These are phyloP conservation scores for Saccharomyces eubayanus DNA, from an alignment of 805 yeast species.

Conservation along the genomic window DNA sequence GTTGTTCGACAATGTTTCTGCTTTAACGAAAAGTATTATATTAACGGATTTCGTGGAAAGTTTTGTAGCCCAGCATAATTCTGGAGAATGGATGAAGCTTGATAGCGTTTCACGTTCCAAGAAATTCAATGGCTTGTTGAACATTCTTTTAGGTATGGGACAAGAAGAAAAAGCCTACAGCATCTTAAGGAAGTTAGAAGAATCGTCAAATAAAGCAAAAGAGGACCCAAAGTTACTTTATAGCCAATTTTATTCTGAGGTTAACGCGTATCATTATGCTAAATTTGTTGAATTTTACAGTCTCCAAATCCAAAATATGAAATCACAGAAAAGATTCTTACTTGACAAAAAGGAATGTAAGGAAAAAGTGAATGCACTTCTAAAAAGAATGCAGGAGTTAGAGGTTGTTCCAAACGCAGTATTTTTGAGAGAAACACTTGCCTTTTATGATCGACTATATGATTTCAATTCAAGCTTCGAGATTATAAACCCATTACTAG, in stretches of 20 bases:
- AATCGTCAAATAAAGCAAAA: constrained; percentile 9
- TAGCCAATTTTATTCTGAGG: constrained; percentile 30
- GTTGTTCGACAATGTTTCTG: constrained; percentile 13
- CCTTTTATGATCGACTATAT: constrained; percentile 25
- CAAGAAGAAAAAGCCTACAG: constrained; percentile 27
- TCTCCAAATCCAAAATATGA: constrained; percentile 1
- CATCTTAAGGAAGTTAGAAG: constrained; percentile 30
- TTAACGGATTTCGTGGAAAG: constrained; percentile 13
- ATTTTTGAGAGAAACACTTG: constrained; percentile 34
- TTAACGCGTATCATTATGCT: constrained; percentile 36
- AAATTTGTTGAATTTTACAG: constrained; percentile 33
- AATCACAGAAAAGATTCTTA: neutral
- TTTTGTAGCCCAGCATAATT: constrained; percentile 8
- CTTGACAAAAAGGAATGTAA: constrained; percentile 5
- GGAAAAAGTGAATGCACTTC: constrained; percentile 23
- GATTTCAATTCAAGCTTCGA: constrained; percentile 28
- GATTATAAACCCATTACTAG: constrained; percentile 28
- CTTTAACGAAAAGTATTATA: constrained; percentile 11
- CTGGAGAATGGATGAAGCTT: constrained; percentile 6
- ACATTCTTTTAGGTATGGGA: constrained; percentile 18
- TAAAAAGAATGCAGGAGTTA: constrained; percentile 27
- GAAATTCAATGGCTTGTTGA: constrained; percentile 22
- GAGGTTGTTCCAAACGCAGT: constrained; percentile 30
- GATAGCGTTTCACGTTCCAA: constrained; percentile 12
- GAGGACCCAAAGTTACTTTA: constrained; percentile 3